These are phyloP conservation scores for Debaryomyces prosopidis DNA, from an alignment of 805 yeast genomes.

Conservation along the genomic window DNA sequence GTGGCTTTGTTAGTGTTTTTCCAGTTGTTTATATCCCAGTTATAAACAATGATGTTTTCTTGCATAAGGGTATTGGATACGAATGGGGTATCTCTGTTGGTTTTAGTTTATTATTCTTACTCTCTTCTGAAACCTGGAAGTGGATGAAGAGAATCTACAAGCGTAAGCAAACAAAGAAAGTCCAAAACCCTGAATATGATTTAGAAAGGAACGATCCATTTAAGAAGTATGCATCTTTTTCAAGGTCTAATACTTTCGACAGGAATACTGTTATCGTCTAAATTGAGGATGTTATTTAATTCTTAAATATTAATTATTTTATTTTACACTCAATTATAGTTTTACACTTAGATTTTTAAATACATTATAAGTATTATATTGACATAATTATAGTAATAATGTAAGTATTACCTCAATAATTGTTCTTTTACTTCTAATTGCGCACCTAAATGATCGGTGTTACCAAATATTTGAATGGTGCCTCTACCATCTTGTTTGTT, in stretches of 20 bases:
- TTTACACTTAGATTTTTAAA: neutral
- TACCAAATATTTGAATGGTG: conserved; percentile 56
- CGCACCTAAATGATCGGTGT: conserved; percentile 66
- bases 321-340: neutral
- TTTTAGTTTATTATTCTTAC: conserved; percentile 55
- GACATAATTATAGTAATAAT: too few species aligned
- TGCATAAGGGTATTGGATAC: conserved; percentile 67
- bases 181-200: conserved; percentile 35
- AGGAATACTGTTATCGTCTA: conserved; percentile 1
- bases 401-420: conserved; percentile 34
- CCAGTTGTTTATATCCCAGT: conserved; percentile 88
- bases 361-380: too few species aligned
- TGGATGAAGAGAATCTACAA: conserved; percentile 58
- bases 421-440: conserved; percentile 52
- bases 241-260: conserved; percentile 37
- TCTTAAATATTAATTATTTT: neutral
- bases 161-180: conserved; percentile 14
- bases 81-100: conserved; percentile 82
- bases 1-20: conserved; percentile 72
- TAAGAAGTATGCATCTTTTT: conserved; percentile 39
- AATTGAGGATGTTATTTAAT: neutral
- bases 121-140: conserved; percentile 68
- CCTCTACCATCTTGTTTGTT: conserved; percentile 42
- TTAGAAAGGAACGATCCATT: conserved; percentile 43
- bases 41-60: conserved; percentile 74